Percentiles rank a stretch among this genome's conserved stretches.
phyloP scores from a whole-genome alignment of 1,139 yeast genomes.

The Hansenula lynferdii region DNA sequence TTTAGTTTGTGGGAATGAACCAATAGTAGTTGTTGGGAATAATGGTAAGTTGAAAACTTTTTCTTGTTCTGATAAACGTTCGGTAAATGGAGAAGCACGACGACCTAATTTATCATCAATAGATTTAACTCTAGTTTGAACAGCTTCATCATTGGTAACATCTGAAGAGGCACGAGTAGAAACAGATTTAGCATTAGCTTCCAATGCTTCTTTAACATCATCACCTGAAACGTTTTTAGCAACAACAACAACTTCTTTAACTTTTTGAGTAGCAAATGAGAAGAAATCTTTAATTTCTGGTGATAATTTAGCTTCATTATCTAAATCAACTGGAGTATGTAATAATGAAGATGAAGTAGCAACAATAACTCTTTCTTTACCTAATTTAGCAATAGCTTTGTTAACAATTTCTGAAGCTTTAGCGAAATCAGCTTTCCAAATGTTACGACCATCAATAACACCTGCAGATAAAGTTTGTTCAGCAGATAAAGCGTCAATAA shows the following conservation, averaged over 20 bases:
- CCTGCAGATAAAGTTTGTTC: constrained; percentile 90
- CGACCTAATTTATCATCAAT: constrained; percentile 76
- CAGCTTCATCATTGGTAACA: constrained; percentile 88
- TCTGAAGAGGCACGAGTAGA: constrained; percentile 83
- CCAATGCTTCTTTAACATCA: constrained; percentile 56
- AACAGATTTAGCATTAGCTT: constrained; percentile 83
- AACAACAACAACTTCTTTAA: constrained; percentile 83
- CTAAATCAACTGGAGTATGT: constrained; percentile 97
- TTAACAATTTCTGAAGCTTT: constrained; percentile 78
- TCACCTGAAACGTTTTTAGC: constrained; percentile 88
- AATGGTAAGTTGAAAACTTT: constrained; percentile 86
- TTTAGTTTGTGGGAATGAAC: constrained; percentile 99
- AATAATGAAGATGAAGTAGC: constrained; percentile 95
- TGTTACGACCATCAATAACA: constrained; percentile 98
- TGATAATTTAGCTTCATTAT: constrained; percentile 85
- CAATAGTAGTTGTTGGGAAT: constrained; percentile 99
- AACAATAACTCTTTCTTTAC: constrained; percentile 83
- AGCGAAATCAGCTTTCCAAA: constrained; percentile 95
- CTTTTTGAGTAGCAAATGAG: constrained; percentile 97
- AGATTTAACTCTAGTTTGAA: constrained; percentile 80
- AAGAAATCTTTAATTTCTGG: constrained; percentile 95
- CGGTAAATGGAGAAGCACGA: constrained; percentile 84
- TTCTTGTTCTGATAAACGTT: constrained; percentile 86
- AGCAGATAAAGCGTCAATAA: constrained; percentile 54
- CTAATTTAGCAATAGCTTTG: constrained; percentile 79